Percentiles rank a stretch among this genome's conserved stretches.
Evolutionary conservation across 768 basidiomycete genomes (phyloP).

Genomic region (Boletus reticulatus): DNA sequence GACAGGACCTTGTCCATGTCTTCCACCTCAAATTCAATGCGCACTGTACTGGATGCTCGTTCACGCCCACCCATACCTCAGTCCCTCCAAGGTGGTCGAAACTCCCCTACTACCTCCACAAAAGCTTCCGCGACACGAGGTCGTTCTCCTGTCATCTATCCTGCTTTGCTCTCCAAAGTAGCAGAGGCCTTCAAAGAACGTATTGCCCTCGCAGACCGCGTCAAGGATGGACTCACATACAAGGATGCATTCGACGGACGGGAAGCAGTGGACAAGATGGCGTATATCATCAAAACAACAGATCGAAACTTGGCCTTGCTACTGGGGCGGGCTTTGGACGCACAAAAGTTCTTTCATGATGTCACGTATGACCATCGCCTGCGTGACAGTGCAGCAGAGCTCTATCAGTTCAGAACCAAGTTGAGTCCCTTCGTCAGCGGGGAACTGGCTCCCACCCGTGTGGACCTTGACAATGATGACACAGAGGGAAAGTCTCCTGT

Average conservation of each 20-base stretch:
- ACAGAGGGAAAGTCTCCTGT: conserved; percentile 29
- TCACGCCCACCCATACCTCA: conserved; percentile 35
- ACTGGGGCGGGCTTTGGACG: conserved; percentile 92
- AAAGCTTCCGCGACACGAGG: conserved; percentile 37
- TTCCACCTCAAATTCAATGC: conserved; percentile 50
- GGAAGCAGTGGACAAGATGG: conserved; percentile 95
- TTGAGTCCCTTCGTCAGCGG: conserved; percentile 85
- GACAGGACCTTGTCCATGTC: conserved; percentile 81
- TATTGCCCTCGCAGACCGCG: conserved; percentile 69
- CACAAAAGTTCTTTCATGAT: conserved; percentile 99
- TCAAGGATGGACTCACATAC: conserved; percentile 96
- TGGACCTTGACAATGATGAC: conserved; percentile 37
- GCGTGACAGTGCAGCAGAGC: conserved; percentile 80
- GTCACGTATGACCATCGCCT: conserved; percentile 98
- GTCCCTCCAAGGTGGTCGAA: conserved; percentile 38
- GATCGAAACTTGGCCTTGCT: conserved; percentile 94
- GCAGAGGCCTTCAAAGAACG: conserved; percentile 91
- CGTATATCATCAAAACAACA: conserved; percentile 97
- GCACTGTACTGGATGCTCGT: conserved; percentile 42
- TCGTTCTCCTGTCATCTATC: conserved; percentile 82
- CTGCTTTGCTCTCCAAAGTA: conserved; percentile 93
- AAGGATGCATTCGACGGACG: conserved; percentile 96
- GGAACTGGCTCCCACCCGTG: conserved; percentile 44
- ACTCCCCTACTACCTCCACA: conserved; percentile 35
- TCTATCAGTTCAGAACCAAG: conserved; percentile 91